phyloP scores from a whole-genome alignment of 441 rosid genomes.

The Pelargonium australe region DNA sequence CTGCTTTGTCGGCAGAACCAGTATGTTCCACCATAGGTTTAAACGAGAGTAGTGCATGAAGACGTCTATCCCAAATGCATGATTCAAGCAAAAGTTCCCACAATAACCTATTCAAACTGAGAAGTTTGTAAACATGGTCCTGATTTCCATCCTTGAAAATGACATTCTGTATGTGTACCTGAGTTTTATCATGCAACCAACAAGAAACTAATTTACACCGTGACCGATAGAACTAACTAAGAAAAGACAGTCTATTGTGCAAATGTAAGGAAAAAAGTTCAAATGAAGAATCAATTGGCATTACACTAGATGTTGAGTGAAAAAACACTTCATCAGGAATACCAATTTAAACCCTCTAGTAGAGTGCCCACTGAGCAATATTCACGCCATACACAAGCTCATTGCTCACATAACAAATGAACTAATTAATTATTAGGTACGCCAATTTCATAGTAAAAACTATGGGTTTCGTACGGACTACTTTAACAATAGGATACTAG shows the following conservation, averaged over 20 bases:
- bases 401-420: neutral
- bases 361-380: neutral
- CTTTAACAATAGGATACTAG: neutral
- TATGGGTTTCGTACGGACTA: neutral
- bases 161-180: constrained; percentile 39
- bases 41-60: constrained; percentile 55
- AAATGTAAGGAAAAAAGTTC: neutral
- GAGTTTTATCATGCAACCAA: constrained; percentile 15
- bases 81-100: constrained; percentile 88
- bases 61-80: constrained; percentile 64
- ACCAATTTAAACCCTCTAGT: neutral
- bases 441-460: neutral
- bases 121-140: constrained; percentile 40
- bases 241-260: neutral
- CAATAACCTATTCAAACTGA: constrained; percentile 51
- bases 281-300: neutral
- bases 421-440: neutral
- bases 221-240: neutral
- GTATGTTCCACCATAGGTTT: constrained; percentile 35
- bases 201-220: neutral
- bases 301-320: neutral
- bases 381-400: neutral
- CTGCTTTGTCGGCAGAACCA: constrained; percentile 30
- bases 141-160: constrained; percentile 38
- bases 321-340: too few relatives aligned